Base-by-base conservation (phyloP, 306 rosid species). In the Coriaria nepalensis region DNA sequence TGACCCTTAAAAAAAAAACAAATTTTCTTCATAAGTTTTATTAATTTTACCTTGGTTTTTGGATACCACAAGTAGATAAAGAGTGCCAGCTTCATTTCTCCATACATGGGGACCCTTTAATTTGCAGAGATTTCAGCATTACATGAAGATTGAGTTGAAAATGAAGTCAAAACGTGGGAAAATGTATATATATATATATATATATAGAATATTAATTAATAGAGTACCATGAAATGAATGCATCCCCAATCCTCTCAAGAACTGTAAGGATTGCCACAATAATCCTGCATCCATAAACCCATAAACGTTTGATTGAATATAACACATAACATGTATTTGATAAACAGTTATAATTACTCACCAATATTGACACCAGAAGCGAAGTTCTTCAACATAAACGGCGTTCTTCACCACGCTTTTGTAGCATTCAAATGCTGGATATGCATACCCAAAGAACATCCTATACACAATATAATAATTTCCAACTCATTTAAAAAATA, bases 351-450 rank as follows among this genome's bases (percentile, higher is more conserved):
- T 20, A 20, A 20, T 47, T 9, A n/a, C 58, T 45, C 78, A 90
- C 97, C 98, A 90, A 54, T 90, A 85, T 75, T 85, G 80, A 58
- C 96, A 90, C 98, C 98, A 90, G 59, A 90, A 77, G 10, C 87
- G 92, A 37, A 90, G 94, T 42, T 86, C 87, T 40, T 79, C 83
- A 13, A 75, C 72, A 12, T 65, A 69, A 0, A 79, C 73, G 59
- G 45, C 66, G 66, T 82, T 81, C 67, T 68, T 85, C 73, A 85
- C 98, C 55, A 85, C 71, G 0, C 68, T 52, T 70, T 77, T 90
- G 57, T 77, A 90, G 55, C 98, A 90, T 68, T 85, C 81, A 7
- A 82, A 71, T 57, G 93, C 98, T 7, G 98, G 98, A 72, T 90
- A 90, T 37, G 94, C 98, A 75, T 90, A 90, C 54, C 94, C 96